A percentile compares a stretch with the other conserved stretches of the same genome.
These are phyloP conservation scores for Russula sp. DNA, from an alignment of 768 basidiomycete genomes.

Conservation along the genomic window DNA sequence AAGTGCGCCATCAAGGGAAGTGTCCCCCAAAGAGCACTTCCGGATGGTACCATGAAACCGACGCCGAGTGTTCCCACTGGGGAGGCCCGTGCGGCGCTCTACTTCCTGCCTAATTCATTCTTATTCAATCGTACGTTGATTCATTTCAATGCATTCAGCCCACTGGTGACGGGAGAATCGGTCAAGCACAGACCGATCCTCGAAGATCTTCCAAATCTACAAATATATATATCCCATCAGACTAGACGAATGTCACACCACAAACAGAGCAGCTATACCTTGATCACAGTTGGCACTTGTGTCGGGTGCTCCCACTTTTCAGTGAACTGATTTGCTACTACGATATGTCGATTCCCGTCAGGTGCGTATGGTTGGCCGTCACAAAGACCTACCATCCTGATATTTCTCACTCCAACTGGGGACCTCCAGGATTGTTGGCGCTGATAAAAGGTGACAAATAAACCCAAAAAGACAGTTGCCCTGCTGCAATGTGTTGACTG, in stretches of 20 bases:
- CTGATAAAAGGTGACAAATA: neutral
- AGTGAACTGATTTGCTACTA: conserved; percentile 23
- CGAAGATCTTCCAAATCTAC: conserved; percentile 25
- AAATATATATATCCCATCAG: neutral
- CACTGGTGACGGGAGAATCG: conserved; percentile 23
- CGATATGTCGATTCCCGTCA: neutral
- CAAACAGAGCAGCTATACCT: neutral
- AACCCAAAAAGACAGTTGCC: neutral
- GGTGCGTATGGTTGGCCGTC: neutral
- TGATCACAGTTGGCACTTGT: conserved; percentile 15
- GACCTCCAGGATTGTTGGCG: conserved; percentile 16
- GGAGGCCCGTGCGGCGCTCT: conserved; percentile 8
- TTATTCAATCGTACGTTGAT: neutral
- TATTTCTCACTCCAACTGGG: conserved; percentile 6
- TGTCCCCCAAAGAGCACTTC: conserved; percentile 24
- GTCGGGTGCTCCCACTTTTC: conserved; percentile 23
- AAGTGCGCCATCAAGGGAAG: conserved; percentile 7
- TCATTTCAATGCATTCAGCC: neutral
- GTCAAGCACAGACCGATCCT: conserved; percentile 10
- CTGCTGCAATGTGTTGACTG: neutral
- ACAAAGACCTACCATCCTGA: conserved; percentile 8
- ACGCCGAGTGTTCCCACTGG: conserved; percentile 22
- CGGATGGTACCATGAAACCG: conserved; percentile 27
- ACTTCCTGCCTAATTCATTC: conserved; percentile 13
- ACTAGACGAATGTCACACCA: neutral